phyloP scores from a whole-genome alignment of 2,329 filamentous ascomycete genomes.

The Colletotrichum destructivum region DNA sequence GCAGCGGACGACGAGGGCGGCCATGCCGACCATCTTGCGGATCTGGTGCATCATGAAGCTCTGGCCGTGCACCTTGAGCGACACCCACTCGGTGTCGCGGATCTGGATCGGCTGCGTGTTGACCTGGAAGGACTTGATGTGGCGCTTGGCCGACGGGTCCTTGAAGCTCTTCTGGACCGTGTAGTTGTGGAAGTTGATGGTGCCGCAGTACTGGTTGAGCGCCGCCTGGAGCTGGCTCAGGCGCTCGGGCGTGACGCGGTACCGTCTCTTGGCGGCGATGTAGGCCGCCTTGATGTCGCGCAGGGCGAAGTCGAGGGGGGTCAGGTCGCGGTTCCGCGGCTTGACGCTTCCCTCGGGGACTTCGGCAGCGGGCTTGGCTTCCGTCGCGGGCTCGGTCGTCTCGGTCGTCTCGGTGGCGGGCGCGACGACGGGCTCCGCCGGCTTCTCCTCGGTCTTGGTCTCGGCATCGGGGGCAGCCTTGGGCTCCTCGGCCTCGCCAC shows the following conservation, averaged over 20 bases:
- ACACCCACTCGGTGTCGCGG: constrained; percentile 94
- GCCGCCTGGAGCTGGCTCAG: constrained; percentile 82
- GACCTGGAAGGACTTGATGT: constrained; percentile 92
- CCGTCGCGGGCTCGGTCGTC: constrained; percentile 29
- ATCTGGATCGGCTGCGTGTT: constrained; percentile 85
- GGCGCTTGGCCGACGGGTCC: constrained; percentile 88
- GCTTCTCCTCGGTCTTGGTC: constrained; percentile 44
- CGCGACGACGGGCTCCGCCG: constrained; percentile 40
- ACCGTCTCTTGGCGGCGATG: constrained; percentile 84
- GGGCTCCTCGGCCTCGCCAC: constrained; percentile 43
- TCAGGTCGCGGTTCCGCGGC: constrained; percentile 60
- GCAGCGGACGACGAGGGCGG: constrained; percentile 85
- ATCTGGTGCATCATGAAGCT: constrained; percentile 99
- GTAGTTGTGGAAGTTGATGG: constrained; percentile 96
- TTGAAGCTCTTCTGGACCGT: constrained; percentile 88
- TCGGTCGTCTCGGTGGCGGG: constrained; percentile 35
- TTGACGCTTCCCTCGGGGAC: constrained; percentile 49
- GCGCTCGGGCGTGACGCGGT: constrained; percentile 82
- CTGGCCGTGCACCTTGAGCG: constrained; percentile 95
- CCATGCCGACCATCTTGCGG: constrained; percentile 98
- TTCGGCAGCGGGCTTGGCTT: constrained; percentile 38
- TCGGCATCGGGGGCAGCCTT: constrained; percentile 44
- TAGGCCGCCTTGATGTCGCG: constrained; percentile 87
- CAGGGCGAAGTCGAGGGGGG: constrained; percentile 74
- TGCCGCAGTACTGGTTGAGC: constrained; percentile 84